phyloP scores from a whole-genome alignment of 129 eudicot genomes.

The Centaurea solstitialis region DNA sequence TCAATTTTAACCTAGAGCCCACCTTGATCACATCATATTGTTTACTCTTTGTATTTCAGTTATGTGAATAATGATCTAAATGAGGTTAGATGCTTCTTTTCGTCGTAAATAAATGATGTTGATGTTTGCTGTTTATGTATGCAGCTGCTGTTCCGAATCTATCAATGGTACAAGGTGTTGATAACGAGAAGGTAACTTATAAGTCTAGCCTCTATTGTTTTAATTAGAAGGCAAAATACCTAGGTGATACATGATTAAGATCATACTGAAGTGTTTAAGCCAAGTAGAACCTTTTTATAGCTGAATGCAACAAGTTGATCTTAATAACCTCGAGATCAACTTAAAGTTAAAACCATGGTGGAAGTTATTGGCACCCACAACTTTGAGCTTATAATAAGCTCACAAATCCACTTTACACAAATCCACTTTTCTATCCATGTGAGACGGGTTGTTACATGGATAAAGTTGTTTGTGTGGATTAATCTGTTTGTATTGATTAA shows the following conservation, averaged over 20 bases:
- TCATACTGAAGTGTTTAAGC: background rate
- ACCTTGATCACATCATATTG: no score
- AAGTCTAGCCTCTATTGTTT: background rate
- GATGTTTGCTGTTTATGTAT: slow-evolving; percentile 21
- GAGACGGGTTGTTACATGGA: no score
- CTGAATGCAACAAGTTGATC: background rate
- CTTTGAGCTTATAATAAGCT: background rate
- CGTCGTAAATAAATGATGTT: background rate
- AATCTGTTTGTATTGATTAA: no score
- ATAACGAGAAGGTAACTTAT: slow-evolving; percentile 72
- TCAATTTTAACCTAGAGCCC: no score
- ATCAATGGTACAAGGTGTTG: slow-evolving; percentile 86
- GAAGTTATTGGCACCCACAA: background rate
- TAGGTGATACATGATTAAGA: slow-evolving; percentile 3
- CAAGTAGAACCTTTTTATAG: background rate
- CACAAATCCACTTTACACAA: background rate
- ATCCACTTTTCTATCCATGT: background rate
- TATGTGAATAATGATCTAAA: no score
- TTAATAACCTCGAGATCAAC: background rate
- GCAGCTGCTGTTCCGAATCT: slow-evolving; percentile 94
- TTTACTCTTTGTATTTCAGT: no score
- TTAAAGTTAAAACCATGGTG: background rate
- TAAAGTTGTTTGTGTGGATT: no score
- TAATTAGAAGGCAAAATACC: background rate
- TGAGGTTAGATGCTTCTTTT: background rate